Evolutionary conservation across 495 filamentous ascomycete species (phyloP), one percentile per base, ranked within the genome.

Genomic region (Thozetella sp.): DNA sequence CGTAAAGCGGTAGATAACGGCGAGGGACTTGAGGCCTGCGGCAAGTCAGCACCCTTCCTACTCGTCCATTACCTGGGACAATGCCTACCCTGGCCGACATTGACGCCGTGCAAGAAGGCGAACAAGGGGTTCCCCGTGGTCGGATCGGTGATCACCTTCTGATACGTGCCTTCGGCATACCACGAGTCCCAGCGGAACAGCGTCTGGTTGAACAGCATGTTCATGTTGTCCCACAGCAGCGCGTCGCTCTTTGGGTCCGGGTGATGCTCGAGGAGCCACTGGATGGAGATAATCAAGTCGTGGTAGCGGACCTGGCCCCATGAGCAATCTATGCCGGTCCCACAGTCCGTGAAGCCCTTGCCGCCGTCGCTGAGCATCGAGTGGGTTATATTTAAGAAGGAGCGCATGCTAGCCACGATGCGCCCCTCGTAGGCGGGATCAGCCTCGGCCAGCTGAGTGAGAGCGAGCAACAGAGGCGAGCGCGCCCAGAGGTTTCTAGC

Each of bases 401-500:
- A 67, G 2, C 69, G 68, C 54, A 83, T 60, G 9, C 73, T 64
- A 34, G 58, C 50, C 22, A 83, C 59, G 27, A 82, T 66, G 17
- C 62, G 60, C 51, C 64, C 59, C 26, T 60, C 65, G 66, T 74
- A 69, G 15, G 66, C 68, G 40, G 66, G 53, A 54, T 82, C 75
- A 9, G 77, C 80, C 63, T 86, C 63, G 15, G 79, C 84, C 13
- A 87, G 72, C 55, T 72, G 70, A 25, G 67, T 67, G 34, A 70
- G 60, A 12, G 63, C 70, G 22, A 83, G 76, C 1, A 86, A 63
- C 22, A 81, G 70, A 15, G 69, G 60, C 45, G 71, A 81, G 9
- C 83, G 73, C 3, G 75, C 84, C 86, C 84, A 87, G 54, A 88
- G 73, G 40, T 81, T 78, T 25, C 85, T 70, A 19, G 67, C 62